Evolutionary conservation across 164 flowering plant genomes (phyloP).

Genomic region (Berberis vulgaris): DNA sequence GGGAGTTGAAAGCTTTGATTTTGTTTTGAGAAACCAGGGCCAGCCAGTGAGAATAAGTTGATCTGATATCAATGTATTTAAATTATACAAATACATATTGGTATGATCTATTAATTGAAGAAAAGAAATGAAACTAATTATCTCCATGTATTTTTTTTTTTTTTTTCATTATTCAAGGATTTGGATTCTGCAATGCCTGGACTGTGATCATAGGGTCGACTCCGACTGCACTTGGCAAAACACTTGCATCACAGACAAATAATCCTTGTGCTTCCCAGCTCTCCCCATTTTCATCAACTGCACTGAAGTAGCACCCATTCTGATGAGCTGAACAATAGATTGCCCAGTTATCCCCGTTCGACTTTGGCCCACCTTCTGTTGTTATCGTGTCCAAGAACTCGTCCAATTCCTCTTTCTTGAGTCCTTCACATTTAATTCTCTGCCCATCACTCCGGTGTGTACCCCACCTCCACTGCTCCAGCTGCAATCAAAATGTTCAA

Average conservation of each 20-base stretch:
- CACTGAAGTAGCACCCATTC: constrained; percentile 33
- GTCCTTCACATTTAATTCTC: constrained; percentile 23
- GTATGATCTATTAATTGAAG: too few species aligned
- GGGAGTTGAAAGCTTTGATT: too few species aligned
- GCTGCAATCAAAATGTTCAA: constrained; percentile 36
- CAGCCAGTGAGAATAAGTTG: too few species aligned
- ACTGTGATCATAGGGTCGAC: constrained; percentile 44
- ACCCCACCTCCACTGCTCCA: constrained; percentile 40
- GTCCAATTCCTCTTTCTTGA: constrained; percentile 25
- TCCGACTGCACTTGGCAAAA: constrained; percentile 36
- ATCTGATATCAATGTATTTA: too few species aligned
- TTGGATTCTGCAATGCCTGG: constrained; percentile 17
- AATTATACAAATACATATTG: too few species aligned
- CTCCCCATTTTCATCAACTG: constrained; percentile 39
- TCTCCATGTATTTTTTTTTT: neutral
- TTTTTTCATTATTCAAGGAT: neutral
- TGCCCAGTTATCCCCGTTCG: constrained; percentile 22
- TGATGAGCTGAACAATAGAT: constrained; percentile 30
- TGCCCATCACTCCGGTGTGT: constrained; percentile 30
- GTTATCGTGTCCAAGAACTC: constrained; percentile 24
- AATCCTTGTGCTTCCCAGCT: constrained; percentile 42
- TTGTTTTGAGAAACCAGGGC: too few species aligned
- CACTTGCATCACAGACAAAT: constrained; percentile 36
- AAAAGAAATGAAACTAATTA: too few species aligned
- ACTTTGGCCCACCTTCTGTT: constrained; percentile 15